phyloP scores from a whole-genome alignment of 2,329 filamentous ascomycete genomes.

The Periconia macrospinosa region DNA sequence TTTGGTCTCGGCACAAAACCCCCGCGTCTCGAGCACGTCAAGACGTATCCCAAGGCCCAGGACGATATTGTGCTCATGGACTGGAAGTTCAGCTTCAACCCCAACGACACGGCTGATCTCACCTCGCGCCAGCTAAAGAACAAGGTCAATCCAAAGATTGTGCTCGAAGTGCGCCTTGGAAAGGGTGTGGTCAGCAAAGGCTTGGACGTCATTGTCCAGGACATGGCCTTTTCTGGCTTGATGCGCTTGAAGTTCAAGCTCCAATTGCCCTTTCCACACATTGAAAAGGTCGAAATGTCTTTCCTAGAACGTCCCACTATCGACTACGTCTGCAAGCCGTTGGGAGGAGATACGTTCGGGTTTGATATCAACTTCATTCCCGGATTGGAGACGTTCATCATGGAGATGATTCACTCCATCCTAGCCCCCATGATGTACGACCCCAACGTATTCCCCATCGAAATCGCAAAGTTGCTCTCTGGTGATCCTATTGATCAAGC shows the following conservation, averaged over 20 bases:
- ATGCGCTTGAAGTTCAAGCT: constrained; percentile 99
- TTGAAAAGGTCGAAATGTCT: constrained; percentile 92
- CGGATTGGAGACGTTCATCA: constrained; percentile 88
- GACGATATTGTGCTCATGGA: constrained; percentile 98
- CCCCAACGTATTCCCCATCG: constrained; percentile 96
- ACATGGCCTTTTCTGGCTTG: constrained; percentile 92
- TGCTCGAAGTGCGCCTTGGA: constrained; percentile 90
- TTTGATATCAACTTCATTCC: constrained; percentile 99
- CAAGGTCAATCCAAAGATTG: constrained; percentile 95
- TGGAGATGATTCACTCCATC: constrained; percentile 93
- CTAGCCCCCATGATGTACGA: constrained; percentile 97
- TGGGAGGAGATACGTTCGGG: constrained; percentile 91
- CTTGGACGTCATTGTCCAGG: constrained; percentile 94
- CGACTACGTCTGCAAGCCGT: constrained; percentile 96
- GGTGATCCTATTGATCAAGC: constrained; percentile 93
- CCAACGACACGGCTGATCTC: constrained; percentile 90
- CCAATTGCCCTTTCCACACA: constrained; percentile 91
- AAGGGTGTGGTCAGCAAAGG: constrained; percentile 98
- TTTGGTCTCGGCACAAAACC: constrained; percentile 95
- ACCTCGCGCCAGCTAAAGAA: constrained; percentile 87
- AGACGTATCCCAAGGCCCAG: constrained; percentile 93
- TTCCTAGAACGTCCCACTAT: constrained; percentile 88
- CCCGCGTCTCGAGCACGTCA: constrained; percentile 94
- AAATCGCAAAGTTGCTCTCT: constrained; percentile 96
- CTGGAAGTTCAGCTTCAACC: constrained; percentile 99